These are phyloP conservation scores for Neofusicoccum sp. DNA, from an alignment of 2,329 filamentous ascomycete genomes.

Conservation along the genomic window DNA sequence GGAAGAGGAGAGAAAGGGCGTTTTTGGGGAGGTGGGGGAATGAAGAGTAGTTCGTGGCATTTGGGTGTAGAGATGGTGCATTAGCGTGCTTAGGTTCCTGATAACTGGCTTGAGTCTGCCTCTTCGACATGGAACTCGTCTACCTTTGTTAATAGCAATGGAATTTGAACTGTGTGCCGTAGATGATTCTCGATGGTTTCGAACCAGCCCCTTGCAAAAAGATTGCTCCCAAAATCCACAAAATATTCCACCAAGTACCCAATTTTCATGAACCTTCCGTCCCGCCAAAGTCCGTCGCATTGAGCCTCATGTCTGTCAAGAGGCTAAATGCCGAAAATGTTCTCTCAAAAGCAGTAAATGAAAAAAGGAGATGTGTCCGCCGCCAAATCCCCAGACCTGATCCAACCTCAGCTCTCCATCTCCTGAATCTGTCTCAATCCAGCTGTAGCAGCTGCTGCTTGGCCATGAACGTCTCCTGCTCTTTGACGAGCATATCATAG, in stretches of 20 bases:
- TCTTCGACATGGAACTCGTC: no score
- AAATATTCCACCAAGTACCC: not conserved
- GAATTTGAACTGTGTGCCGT: no score
- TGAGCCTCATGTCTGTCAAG: no score
- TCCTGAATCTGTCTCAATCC: no score
- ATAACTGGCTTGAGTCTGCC: no score
- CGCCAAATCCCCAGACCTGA: not conserved
- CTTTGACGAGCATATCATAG: slow-evolving; percentile 43
- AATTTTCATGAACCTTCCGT: not conserved
- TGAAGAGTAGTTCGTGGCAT: not conserved
- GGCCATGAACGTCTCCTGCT: not conserved
- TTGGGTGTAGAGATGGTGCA: not conserved
- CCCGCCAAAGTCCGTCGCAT: no score
- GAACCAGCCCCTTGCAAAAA: not conserved
- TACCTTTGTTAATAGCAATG: no score
- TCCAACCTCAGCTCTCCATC: not conserved
- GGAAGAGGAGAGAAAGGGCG: slow-evolving; percentile 4
- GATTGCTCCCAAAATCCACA: not conserved
- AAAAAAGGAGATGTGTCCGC: not conserved
- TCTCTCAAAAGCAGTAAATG: no score
- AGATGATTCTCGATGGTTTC: no score
- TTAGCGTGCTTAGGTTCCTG: no score
- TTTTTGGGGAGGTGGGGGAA: slow-evolving; percentile 21
- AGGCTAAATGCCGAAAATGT: no score
- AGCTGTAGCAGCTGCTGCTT: not conserved